Percentiles rank a stretch among this genome's conserved stretches.
These are phyloP conservation scores for Fomes fomentarius DNA, from an alignment of 1,284 basidiomycete species.

Conservation along the genomic window DNA sequence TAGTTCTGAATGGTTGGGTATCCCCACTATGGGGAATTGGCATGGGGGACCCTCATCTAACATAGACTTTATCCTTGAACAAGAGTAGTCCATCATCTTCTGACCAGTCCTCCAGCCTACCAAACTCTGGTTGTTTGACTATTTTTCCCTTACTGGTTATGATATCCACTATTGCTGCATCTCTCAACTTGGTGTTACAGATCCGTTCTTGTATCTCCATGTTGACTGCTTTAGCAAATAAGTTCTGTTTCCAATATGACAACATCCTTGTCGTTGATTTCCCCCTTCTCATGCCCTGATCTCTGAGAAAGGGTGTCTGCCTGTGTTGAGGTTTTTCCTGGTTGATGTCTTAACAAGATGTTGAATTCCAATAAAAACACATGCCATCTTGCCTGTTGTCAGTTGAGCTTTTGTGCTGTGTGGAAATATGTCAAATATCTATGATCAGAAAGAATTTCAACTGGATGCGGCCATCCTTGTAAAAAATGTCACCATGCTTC, in stretches of 20 bases:
- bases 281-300: slow-evolving; percentile 36
- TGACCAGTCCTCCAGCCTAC: too few species aligned
- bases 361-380: slow-evolving; percentile 37
- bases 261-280: slow-evolving; percentile 37
- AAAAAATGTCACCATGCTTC: slow-evolving; percentile 37
- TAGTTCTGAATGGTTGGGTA: slow-evolving; percentile 11
- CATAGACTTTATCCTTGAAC: too few species aligned
- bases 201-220: not conserved
- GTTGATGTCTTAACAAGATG: slow-evolving; percentile 40
- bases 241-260: slow-evolving; percentile 18
- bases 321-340: slow-evolving; percentile 36
- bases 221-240: not conserved
- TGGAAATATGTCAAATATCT: slow-evolving; percentile 45
- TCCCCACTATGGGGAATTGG: not conserved
- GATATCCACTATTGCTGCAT: not conserved
- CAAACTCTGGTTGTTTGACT: too few species aligned
- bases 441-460: too few species aligned
- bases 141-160: not conserved
- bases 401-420: slow-evolving; percentile 37
- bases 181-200: not conserved
- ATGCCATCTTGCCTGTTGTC: slow-evolving; percentile 43
- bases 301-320: slow-evolving; percentile 44
- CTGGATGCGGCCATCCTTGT: slow-evolving; percentile 14
- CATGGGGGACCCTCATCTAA: too few species aligned
- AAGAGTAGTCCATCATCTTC: too few species aligned